A percentile compares a stretch with the other conserved stretches of the same genome.
These are phyloP conservation scores for Dryadomyces quercivorus DNA, from an alignment of 2,329 filamentous ascomycete species.

Conservation along the genomic window DNA sequence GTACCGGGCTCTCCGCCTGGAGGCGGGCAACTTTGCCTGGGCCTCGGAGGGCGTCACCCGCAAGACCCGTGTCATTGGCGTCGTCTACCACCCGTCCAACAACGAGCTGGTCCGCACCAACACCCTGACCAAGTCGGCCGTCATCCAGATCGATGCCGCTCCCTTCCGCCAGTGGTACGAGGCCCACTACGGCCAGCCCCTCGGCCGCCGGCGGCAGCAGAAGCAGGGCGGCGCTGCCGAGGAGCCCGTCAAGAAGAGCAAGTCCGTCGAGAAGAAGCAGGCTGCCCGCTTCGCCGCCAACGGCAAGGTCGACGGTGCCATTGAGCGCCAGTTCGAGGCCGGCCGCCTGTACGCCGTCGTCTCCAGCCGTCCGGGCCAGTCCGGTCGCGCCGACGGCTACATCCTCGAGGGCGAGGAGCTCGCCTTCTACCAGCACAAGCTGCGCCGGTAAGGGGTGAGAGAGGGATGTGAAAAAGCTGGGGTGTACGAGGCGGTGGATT, in stretches of 20 bases:
- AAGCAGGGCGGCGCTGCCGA: constrained; percentile 53
- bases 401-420: constrained; percentile 98
- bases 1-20: constrained; percentile 97
- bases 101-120: constrained; percentile 99
- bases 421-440: constrained; percentile 99
- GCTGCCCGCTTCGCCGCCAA: constrained; percentile 64
- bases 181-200: constrained; percentile 88
- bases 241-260: constrained; percentile 83
- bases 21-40: constrained; percentile 99
- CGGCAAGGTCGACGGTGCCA: constrained; percentile 84
- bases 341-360: constrained; percentile 93
- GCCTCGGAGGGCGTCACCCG: constrained; percentile 94
- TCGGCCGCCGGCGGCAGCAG: constrained; percentile 86
- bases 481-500: neutral
- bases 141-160: constrained; percentile 96
- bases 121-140: constrained; percentile 97
- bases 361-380: constrained; percentile 89
- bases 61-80: constrained; percentile 98
- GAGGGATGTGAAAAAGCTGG: constrained; percentile 19
- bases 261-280: constrained; percentile 94
- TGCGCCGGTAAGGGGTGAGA: constrained; percentile 71
- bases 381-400: constrained; percentile 92
- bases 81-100: constrained; percentile 99
- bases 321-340: constrained; percentile 99
- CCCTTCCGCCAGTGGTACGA: constrained; percentile 99